Evolutionary conservation across 1,284 basidiomycete genomes (phyloP).

Genomic region (Anthracocystis setariae): DNA sequence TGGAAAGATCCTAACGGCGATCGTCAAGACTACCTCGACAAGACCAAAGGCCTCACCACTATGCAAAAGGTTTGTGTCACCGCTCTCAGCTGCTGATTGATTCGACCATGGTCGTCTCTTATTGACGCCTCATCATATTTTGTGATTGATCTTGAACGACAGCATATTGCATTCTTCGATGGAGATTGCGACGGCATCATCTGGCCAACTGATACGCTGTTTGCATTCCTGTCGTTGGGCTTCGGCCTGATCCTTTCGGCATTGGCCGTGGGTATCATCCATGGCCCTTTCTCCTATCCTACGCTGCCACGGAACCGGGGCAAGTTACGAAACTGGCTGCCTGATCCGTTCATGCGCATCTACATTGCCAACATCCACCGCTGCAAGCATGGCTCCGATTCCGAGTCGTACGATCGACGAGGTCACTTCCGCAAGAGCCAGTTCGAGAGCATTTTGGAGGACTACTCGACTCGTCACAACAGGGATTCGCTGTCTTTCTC

Average conservation of each 20-base stretch:
- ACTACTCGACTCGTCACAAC: slow-evolving; percentile 43
- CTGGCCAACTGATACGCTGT: slow-evolving; percentile 73
- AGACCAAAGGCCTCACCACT: slow-evolving; percentile 48
- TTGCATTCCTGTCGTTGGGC: slow-evolving; percentile 70
- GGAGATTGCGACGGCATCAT: slow-evolving; percentile 72
- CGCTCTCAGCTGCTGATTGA: neutral
- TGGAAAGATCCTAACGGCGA: slow-evolving; percentile 48
- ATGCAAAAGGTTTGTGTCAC: slow-evolving; percentile 67
- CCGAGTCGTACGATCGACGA: slow-evolving; percentile 69
- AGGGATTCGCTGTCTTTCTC: slow-evolving; percentile 50
- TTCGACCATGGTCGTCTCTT: neutral
- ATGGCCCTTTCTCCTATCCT: slow-evolving; percentile 62
- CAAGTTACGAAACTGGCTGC: slow-evolving; percentile 33
- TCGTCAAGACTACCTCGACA: slow-evolving; percentile 43
- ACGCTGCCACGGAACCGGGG: slow-evolving; percentile 38
- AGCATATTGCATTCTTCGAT: slow-evolving; percentile 72
- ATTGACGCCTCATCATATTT: neutral
- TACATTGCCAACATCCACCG: slow-evolving; percentile 70
- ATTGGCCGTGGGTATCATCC: slow-evolving; percentile 69
- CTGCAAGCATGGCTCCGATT: slow-evolving; percentile 71
- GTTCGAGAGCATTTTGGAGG: slow-evolving; percentile 43
- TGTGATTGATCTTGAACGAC: neutral
- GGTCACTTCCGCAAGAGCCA: slow-evolving; percentile 44
- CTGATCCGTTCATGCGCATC: slow-evolving; percentile 71
- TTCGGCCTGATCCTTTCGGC: slow-evolving; percentile 70